phyloP scores from a whole-genome alignment of 805 yeast genomes.

The Priceomyces medius region DNA sequence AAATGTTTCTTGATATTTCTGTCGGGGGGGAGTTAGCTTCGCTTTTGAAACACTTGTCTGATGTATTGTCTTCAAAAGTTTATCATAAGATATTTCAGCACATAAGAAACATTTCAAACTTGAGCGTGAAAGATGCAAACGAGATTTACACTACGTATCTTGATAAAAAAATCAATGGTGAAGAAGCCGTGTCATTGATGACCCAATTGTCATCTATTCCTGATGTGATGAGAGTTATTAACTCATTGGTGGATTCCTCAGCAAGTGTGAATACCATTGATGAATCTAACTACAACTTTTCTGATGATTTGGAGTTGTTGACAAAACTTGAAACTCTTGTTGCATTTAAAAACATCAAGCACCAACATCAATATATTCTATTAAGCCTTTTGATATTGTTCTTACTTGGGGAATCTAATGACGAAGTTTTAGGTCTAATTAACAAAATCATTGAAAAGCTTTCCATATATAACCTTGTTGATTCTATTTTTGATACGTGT shows the following conservation, averaged over 20 bases:
- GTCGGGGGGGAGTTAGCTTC: conserved; percentile 17
- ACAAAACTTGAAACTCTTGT: conserved; percentile 23
- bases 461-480: conserved; percentile 22
- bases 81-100: conserved; percentile 21
- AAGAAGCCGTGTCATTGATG: conserved; percentile 20
- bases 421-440: conserved; percentile 21
- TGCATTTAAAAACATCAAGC: conserved; percentile 28
- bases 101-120: conserved; percentile 10
- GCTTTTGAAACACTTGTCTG: conserved; percentile 21
- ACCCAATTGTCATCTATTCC: conserved; percentile 26
- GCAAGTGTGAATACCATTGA: not conserved
- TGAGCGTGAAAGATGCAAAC: conserved; percentile 18
- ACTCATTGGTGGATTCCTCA: conserved; percentile 18
- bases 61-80: conserved; percentile 30
- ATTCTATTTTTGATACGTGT: conserved; percentile 25
- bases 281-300: conserved; percentile 4
- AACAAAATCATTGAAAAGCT: conserved; percentile 24
- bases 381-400: conserved; percentile 29
- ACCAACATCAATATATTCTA: conserved; percentile 28
- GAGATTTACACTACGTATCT: conserved; percentile 24
- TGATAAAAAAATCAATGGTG: conserved; percentile 23
- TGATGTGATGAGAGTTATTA: conserved; percentile 21
- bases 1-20: conserved; percentile 14
- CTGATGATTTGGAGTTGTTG: conserved; percentile 19
- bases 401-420: conserved; percentile 32